Conservation (phyloP, 1,284 basidiomycete genomes). For the Pseudozyma sp. region DNA sequence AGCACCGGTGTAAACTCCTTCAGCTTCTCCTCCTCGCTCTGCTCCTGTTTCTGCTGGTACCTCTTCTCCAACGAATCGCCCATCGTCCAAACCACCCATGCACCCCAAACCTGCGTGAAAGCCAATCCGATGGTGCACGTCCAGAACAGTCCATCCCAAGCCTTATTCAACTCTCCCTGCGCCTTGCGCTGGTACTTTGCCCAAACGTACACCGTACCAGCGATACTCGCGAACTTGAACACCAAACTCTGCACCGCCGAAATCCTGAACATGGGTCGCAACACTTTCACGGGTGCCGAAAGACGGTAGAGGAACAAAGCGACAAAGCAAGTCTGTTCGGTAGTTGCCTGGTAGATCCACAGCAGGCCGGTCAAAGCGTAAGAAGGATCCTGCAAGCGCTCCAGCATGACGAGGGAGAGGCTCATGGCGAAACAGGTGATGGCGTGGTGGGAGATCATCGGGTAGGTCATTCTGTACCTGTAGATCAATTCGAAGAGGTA, state of each 20-base stretch:
- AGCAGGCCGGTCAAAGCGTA: conserved; percentile 31
- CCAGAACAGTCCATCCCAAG: conserved; percentile 40
- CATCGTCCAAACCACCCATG: conserved; percentile 40
- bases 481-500: conserved; percentile 55
- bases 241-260: conserved; percentile 39
- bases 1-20: conserved; percentile 1
- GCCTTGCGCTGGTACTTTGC: conserved; percentile 20
- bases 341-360: conserved; percentile 48
- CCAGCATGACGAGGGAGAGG: conserved; percentile 31
- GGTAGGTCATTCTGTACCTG: conserved; percentile 37
- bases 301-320: conserved; percentile 47
- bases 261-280: conserved; percentile 21
- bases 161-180: not conserved
- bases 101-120: conserved; percentile 39
- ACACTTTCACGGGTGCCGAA: conserved; percentile 1
- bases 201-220: conserved; percentile 31
- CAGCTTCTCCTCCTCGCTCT: not conserved
- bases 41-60: conserved; percentile 13
- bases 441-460: conserved; percentile 40
- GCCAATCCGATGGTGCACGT: conserved; percentile 29
- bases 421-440: conserved; percentile 45
- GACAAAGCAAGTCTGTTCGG: conserved; percentile 44
- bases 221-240: conserved; percentile 44
- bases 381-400: conserved; percentile 28
- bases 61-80: conserved; percentile 29